These are phyloP conservation scores for Sextonia rubra DNA, from an alignment of 164 flowering plant genomes.

Conservation along the genomic window DNA sequence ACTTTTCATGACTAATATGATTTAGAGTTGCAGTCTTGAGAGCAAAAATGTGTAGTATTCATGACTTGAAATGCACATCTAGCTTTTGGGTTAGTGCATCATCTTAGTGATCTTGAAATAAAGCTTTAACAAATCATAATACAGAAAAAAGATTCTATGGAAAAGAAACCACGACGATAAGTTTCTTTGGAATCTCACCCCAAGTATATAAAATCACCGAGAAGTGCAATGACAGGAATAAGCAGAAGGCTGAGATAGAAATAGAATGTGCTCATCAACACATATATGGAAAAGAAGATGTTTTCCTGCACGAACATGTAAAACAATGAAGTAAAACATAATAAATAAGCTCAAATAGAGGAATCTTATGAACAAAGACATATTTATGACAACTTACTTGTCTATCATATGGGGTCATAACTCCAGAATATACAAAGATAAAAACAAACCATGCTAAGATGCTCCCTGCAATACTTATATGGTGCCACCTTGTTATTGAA, in stretches of 20 bases:
- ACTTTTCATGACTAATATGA: no score
- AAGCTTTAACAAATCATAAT: neutral
- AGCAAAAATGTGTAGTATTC: no score
- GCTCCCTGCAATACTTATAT: slow-evolving; percentile 85
- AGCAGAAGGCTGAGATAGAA: slow-evolving; percentile 75
- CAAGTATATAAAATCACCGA: slow-evolving; percentile 71
- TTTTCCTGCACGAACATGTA: slow-evolving; percentile 64
- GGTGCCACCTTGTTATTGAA: slow-evolving; percentile 85
- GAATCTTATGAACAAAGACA: neutral
- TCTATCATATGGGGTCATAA: slow-evolving; percentile 52
- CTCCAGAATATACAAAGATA: slow-evolving; percentile 68
- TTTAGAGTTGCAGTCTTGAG: no score
- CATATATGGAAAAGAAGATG: slow-evolving; percentile 64
- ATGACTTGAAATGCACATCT: no score
- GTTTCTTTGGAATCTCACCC: slow-evolving; percentile 51
- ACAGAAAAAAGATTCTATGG: neutral
- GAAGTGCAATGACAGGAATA: slow-evolving; percentile 77
- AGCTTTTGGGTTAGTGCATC: no score
- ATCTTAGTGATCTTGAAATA: no score
- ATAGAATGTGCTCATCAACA: slow-evolving; percentile 75
- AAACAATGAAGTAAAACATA: neutral
- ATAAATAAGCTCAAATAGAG: slow-evolving; percentile 2
- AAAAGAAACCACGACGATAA: neutral
- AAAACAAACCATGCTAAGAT: slow-evolving; percentile 87
- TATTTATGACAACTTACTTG: slow-evolving; percentile 34